Evolutionary conservation across 73 alveolate genomes (phyloP).

Genomic region (Paramecium pentaurelia): DNA sequence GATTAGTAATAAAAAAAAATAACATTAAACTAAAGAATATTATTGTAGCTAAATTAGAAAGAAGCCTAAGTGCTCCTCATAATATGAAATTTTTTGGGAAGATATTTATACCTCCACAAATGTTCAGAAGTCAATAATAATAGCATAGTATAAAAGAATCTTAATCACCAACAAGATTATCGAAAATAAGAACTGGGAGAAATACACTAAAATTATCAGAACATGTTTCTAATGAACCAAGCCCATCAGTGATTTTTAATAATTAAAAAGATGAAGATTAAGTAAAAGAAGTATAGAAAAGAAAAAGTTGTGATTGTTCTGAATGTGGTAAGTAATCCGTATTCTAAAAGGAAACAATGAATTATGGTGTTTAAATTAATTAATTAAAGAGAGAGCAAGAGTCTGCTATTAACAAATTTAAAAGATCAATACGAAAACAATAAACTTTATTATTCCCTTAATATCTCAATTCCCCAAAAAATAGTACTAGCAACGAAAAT

Average conservation of each 20-base stretch:
- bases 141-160: neutral
- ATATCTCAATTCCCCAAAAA: neutral
- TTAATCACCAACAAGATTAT: neutral
- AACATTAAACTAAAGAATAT: neutral
- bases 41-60: neutral
- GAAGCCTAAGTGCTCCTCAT: slow-evolving; percentile 12
- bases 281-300: neutral
- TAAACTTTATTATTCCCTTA: neutral
- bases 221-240: neutral
- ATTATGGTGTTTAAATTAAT: neutral
- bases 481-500: neutral
- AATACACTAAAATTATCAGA: neutral
- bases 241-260: neutral
- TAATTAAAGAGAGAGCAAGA: neutral
- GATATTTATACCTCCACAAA: neutral
- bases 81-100: neutral
- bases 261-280: neutral
- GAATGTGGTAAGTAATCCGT: neutral
- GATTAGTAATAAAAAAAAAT: neutral
- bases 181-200: neutral
- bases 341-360: neutral
- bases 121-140: neutral
- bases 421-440: neutral
- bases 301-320: slow-evolving; percentile 19
- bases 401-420: neutral